phyloP scores from a whole-genome alignment of 345 rosid species.

The Pseudoturritis turrita region DNA sequence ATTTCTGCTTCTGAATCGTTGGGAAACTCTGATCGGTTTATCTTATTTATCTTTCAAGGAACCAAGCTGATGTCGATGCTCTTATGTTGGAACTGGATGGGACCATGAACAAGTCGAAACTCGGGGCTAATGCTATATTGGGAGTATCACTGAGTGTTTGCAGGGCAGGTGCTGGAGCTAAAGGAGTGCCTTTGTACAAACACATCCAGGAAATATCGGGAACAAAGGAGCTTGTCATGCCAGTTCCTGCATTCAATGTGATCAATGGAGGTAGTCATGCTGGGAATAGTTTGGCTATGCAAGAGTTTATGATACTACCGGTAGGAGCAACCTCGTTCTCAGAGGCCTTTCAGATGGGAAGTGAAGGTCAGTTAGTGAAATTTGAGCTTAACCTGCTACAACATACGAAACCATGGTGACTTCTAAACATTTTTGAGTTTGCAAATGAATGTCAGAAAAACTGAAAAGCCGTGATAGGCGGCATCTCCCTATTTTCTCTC shows the following conservation, averaged over 20 bases:
- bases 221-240: slow-evolving; percentile 95
- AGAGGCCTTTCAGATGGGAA: slow-evolving; percentile 90
- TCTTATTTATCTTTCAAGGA: slow-evolving; percentile 34
- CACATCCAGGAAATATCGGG: slow-evolving; percentile 89
- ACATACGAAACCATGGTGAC: neutral
- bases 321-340: slow-evolving; percentile 87
- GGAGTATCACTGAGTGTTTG: slow-evolving; percentile 95
- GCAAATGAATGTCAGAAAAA: neutral
- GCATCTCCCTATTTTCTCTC: neutral
- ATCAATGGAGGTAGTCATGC: slow-evolving; percentile 98
- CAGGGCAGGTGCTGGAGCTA: slow-evolving; percentile 96
- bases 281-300: slow-evolving; percentile 97
- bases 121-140: slow-evolving; percentile 91
- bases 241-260: slow-evolving; percentile 95
- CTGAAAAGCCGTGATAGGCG: neutral
- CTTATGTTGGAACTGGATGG: slow-evolving; percentile 89
- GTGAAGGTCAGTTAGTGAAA: slow-evolving; percentile 68
- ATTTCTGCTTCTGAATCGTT: neutral
- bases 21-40: neutral
- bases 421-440: neutral
- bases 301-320: slow-evolving; percentile 94
- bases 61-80: slow-evolving; percentile 87
- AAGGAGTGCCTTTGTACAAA: slow-evolving; percentile 81
- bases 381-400: neutral
- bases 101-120: slow-evolving; percentile 76